Percentiles rank a stretch among this genome's conserved stretches.
These are phyloP conservation scores for Wickerhamia fluorescens DNA, from an alignment of 805 yeast genomes.

Conservation along the genomic window DNA sequence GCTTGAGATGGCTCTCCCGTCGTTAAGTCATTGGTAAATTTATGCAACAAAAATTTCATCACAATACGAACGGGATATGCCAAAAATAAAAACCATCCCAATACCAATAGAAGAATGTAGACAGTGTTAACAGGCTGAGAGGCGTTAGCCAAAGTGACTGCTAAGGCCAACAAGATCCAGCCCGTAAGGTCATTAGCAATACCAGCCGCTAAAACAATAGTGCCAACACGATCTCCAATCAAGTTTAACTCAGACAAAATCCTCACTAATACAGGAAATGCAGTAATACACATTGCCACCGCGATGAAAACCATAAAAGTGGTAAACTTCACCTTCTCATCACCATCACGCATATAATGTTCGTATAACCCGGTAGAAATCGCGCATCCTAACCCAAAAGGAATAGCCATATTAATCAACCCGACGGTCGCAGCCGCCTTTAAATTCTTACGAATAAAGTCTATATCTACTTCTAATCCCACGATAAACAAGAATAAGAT, in stretches of 20 bases:
- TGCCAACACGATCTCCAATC: constrained; percentile 65
- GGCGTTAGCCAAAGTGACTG: constrained; percentile 71
- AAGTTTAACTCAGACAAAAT: constrained; percentile 67
- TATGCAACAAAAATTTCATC: constrained; percentile 39
- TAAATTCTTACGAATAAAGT: constrained; percentile 53
- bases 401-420: constrained; percentile 63
- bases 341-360: constrained; percentile 36
- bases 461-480: constrained; percentile 72
- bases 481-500: constrained; percentile 68
- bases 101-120: constrained; percentile 57
- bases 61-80: constrained; percentile 49
- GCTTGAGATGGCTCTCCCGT: constrained; percentile 57
- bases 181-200: constrained; percentile 74
- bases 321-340: constrained; percentile 41
- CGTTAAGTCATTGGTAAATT: constrained; percentile 46
- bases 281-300: constrained; percentile 78
- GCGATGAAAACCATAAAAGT: constrained; percentile 77
- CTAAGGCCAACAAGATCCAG: constrained; percentile 72
- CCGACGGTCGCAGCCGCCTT: constrained; percentile 65
- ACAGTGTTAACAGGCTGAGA: constrained; percentile 61
- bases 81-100: constrained; percentile 64
- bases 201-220: constrained; percentile 73
- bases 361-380: constrained; percentile 63
- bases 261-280: constrained; percentile 78
- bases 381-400: constrained; percentile 74